Percentiles rank a stretch among this genome's conserved stretches.
These are phyloP conservation scores for Candida oleophila DNA, from an alignment of 805 yeast species.

Conservation along the genomic window DNA sequence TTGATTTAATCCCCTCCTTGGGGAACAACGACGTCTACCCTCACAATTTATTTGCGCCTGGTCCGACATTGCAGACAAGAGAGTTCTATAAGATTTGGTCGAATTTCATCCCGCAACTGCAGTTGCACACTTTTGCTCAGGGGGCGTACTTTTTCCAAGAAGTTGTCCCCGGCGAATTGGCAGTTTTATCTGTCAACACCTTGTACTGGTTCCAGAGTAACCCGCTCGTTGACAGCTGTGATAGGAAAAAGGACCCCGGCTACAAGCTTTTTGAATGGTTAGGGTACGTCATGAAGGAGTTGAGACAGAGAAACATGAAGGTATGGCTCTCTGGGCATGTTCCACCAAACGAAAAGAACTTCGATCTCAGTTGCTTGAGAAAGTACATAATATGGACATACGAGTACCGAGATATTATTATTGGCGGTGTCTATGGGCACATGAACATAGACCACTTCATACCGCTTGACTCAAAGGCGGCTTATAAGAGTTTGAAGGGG, in stretches of 20 bases:
- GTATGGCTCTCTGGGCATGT: slow-evolving; percentile 90
- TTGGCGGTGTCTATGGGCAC: slow-evolving; percentile 85
- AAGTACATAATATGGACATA: slow-evolving; percentile 79
- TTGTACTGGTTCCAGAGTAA: slow-evolving; percentile 72
- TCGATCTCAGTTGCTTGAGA: slow-evolving; percentile 68
- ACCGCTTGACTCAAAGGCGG: slow-evolving; percentile 69
- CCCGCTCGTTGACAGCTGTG: slow-evolving; percentile 82
- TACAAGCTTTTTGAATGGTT: slow-evolving; percentile 76
- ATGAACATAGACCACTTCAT: slow-evolving; percentile 88
- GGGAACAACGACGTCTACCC: slow-evolving; percentile 92
- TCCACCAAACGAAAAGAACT: slow-evolving; percentile 80
- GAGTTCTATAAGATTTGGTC: slow-evolving; percentile 76
- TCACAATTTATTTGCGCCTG: slow-evolving; percentile 80
- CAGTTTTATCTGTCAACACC: slow-evolving; percentile 77
- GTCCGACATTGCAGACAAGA: slow-evolving; percentile 85
- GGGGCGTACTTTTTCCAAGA: slow-evolving; percentile 76
- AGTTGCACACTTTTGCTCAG: slow-evolving; percentile 68
- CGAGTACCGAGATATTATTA: slow-evolving; percentile 78
- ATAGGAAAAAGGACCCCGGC: slow-evolving; percentile 72
- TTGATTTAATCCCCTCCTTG: slow-evolving; percentile 61
- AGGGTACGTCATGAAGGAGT: slow-evolving; percentile 68
- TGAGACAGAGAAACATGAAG: slow-evolving; percentile 72
- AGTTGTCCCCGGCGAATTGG: slow-evolving; percentile 76
- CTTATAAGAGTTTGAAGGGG: slow-evolving; percentile 51
- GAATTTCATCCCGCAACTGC: slow-evolving; percentile 71